Evolutionary conservation across 805 yeast genomes (phyloP), one percentile per base, ranked within the genome.

Genomic region (Blastobotrys attinorum): DNA sequence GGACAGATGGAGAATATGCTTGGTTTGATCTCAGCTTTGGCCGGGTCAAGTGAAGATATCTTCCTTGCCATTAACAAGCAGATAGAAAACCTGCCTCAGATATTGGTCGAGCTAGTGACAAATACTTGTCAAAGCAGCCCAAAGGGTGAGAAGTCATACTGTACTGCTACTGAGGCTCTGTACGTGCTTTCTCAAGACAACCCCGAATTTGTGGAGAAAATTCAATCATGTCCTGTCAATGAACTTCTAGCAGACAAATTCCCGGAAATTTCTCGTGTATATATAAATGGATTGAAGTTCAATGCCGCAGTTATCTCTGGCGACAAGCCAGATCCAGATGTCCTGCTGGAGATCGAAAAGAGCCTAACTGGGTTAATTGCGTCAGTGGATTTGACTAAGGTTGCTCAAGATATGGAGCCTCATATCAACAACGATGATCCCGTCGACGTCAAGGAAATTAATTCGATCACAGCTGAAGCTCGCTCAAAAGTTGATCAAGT

Each of bases 41-140:
- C 81, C 17, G 75, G 79, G 53, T 74, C 80, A 10, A 74, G 82
- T 6, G 80, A 77, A 20, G 78, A 72, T n/a, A 72, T 83, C n/a
- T 70, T 77, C 40, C 66, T 67, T 21, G 62, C 66, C 3, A 50
- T 73, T 5, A 46, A 66, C 23, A 42, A 48, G 1, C 53, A 51
- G 18, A 39, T 57, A 4, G 54, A 61, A 4, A 50, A 51, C 7
- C 41, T 59, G 10, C 49, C 52, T 20, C 31, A 17, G 11, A 45
- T 54, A 22, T 34, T 47, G 16, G 37, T 52, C 17, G 33, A 39
- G 8, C 21, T 49, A 16, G 34, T 57, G 15, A n/a, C 20, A 3
- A 25, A 22, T n/a, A 37, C 17, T 15, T 4, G 27, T 18, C 21
- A 37, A 21, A 25, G 11, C 7, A 11, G 10, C 10, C 10, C 7